These are phyloP conservation scores for Cladosporium phlei DNA, from an alignment of 2,329 filamentous ascomycete genomes.

Conservation along the genomic window DNA sequence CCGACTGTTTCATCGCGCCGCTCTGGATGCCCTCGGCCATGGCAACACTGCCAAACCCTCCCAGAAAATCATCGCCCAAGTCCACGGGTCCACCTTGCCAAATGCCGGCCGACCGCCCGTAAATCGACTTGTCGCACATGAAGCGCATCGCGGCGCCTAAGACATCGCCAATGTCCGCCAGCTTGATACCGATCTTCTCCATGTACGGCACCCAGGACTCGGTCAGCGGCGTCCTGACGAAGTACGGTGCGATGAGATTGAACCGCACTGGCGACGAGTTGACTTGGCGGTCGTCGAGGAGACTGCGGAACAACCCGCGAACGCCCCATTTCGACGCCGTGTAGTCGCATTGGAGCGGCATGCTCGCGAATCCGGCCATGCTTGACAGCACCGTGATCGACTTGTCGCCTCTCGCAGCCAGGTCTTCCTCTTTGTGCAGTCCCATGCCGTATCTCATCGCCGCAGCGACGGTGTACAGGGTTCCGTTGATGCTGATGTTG, in stretches of 20 bases:
- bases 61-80: background rate
- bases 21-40: background rate
- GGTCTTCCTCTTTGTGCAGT: background rate
- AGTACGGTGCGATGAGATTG: constrained; percentile 1
- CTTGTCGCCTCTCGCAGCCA: background rate
- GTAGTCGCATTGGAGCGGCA: background rate
- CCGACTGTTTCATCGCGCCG: background rate
- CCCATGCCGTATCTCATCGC: background rate
- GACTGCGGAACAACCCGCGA: background rate
- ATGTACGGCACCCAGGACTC: background rate
- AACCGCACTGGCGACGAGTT: background rate
- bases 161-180: background rate
- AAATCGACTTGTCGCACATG: background rate
- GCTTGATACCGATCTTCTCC: background rate
- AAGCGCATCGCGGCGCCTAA: background rate
- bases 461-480: background rate
- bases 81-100: background rate
- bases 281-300: background rate
- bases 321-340: constrained; percentile 3
- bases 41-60: background rate
- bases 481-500: background rate
- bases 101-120: background rate
- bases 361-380: background rate
- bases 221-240: background rate
- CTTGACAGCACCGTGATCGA: background rate